Evolutionary conservation across 1,139 yeast species (phyloP).

Genomic region (Pichia sp.): DNA sequence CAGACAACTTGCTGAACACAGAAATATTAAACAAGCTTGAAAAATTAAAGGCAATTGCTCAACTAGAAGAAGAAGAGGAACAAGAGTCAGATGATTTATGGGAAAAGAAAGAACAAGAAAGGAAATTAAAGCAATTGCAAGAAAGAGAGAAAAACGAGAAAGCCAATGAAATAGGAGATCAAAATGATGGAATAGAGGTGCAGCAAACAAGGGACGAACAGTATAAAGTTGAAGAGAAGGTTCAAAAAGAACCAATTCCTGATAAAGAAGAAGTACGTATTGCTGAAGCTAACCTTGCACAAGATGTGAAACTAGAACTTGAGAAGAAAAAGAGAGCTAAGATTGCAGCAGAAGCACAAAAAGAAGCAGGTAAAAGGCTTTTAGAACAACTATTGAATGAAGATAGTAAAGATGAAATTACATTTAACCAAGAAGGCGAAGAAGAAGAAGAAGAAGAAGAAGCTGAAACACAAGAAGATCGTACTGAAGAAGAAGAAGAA

Average conservation of each 20-base stretch:
- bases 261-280: no score
- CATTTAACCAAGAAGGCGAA: neutral
- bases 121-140: neutral
- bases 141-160: neutral
- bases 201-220: neutral
- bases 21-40: conserved; percentile 2
- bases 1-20: neutral
- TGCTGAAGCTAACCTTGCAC: no score
- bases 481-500: conserved; percentile 10
- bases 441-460: conserved; percentile 8
- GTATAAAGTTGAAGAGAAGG: neutral
- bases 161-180: neutral
- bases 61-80: neutral
- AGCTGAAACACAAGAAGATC: neutral
- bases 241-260: no score
- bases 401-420: neutral
- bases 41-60: conserved; percentile 1
- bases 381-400: no score
- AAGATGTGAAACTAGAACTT: no score
- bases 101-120: conserved; percentile 2
- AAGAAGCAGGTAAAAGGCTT: no score
- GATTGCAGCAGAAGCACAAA: no score
- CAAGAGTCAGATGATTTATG: conserved; percentile 7
- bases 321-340: no score
- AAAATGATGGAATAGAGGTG: neutral